Percentiles rank a stretch among this genome's conserved stretches.
phyloP scores from a whole-genome alignment of 192 early-diverging fungal species.

The Linnemannia exigua region DNA sequence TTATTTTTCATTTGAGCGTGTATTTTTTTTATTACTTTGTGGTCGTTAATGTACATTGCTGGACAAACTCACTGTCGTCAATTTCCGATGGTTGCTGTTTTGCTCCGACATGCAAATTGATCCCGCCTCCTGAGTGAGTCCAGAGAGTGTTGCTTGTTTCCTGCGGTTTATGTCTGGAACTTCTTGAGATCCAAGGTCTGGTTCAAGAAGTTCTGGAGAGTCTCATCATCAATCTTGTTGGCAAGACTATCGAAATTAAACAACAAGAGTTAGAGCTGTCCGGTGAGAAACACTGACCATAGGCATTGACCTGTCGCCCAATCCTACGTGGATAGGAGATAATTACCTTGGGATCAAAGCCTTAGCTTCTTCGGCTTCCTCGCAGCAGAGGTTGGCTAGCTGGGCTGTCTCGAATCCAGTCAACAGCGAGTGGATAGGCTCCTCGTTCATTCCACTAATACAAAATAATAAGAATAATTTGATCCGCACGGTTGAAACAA shows the following conservation, averaged over 20 bases:
- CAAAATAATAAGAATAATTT: neutral
- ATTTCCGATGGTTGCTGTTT: neutral
- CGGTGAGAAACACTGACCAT: neutral
- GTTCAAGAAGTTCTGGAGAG: constrained; percentile 82
- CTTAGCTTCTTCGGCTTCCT: constrained; percentile 92
- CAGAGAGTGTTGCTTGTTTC: neutral
- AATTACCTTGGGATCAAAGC: constrained; percentile 89
- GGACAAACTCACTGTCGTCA: neutral
- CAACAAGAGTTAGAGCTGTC: neutral
- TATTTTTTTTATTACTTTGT: neutral
- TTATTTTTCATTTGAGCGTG: neutral
- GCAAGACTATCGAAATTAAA: constrained; percentile 66
- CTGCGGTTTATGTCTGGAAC: constrained; percentile 70
- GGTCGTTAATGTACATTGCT: neutral
- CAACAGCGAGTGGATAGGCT: constrained; percentile 58
- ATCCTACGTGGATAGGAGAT: neutral
- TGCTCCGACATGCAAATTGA: neutral
- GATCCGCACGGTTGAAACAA: constrained; percentile 17
- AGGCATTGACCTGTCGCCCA: neutral
- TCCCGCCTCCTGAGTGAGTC: neutral
- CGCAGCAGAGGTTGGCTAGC: constrained; percentile 92
- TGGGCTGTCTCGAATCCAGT: constrained; percentile 91
- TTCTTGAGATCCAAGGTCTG: constrained; percentile 88
- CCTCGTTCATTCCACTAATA: constrained; percentile 57
- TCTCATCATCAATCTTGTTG: constrained; percentile 80